Percentiles rank a stretch among this genome's conserved stretches.
Conservation (phyloP, 2,329 filamentous ascomycete species). For the Hypoxylon sp. region DNA sequence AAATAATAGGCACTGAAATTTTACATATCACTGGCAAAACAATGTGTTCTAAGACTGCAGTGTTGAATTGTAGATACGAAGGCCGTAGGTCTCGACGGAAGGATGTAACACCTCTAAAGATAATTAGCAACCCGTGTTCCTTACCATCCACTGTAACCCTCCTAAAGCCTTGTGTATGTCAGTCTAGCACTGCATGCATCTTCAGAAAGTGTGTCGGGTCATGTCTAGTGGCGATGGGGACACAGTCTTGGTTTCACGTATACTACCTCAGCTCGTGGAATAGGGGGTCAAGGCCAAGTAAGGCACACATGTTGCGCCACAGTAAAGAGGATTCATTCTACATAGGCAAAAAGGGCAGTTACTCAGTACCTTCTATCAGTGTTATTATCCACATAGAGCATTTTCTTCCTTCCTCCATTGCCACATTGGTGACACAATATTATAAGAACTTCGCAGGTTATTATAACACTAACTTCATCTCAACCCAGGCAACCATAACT, state of each 20-base stretch:
- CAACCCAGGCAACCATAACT: neutral
- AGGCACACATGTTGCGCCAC: neutral
- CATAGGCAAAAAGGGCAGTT: neutral
- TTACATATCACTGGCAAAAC: neutral
- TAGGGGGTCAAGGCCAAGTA: neutral
- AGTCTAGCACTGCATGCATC: neutral
- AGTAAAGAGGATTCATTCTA: neutral
- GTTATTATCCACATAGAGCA: neutral
- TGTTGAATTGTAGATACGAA: neutral
- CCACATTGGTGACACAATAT: neutral
- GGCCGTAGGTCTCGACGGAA: neutral
- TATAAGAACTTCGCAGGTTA: neutral
- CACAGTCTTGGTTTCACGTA: neutral
- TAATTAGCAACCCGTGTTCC: neutral
- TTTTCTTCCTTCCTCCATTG: neutral
- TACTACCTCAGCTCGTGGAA: neutral
- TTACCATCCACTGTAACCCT: slow-evolving; percentile 1
- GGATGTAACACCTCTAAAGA: neutral
- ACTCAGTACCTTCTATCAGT: neutral
- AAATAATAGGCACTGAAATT: neutral
- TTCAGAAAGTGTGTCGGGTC: neutral
- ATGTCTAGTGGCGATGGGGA: neutral
- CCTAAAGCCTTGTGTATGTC: neutral
- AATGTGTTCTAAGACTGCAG: neutral
- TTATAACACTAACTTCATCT: neutral